phyloP scores from a whole-genome alignment of 805 yeast genomes.

The Candida dajiaensis region DNA sequence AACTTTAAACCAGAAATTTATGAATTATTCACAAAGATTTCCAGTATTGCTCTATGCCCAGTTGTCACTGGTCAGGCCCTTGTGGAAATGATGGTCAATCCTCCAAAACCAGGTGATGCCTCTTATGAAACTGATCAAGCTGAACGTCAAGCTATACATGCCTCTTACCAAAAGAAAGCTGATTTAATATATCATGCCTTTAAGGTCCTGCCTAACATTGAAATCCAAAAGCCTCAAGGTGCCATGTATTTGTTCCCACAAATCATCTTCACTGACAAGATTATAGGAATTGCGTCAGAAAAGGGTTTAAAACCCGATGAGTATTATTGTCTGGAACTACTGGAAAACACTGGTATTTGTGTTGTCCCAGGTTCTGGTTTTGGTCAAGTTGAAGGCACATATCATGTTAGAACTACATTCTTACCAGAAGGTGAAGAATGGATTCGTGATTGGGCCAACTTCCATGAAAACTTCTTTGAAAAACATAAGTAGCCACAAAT shows the following conservation, averaged over 20 bases:
- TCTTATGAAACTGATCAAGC: conserved; percentile 60
- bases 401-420: conserved; percentile 93
- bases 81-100: conserved; percentile 88
- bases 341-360: conserved; percentile 90
- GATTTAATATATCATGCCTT: conserved; percentile 63
- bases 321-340: conserved; percentile 76
- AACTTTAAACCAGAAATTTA: conserved; percentile 71
- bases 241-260: conserved; percentile 97
- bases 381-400: conserved; percentile 86
- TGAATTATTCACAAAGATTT: conserved; percentile 73
- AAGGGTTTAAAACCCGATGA: conserved; percentile 68
- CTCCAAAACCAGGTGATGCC: conserved; percentile 75
- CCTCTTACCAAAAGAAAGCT: conserved; percentile 61
- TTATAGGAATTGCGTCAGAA: conserved; percentile 54
- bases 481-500: conserved; percentile 4
- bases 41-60: conserved; percentile 88
- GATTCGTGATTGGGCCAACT: conserved; percentile 70
- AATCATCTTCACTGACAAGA: conserved; percentile 57
- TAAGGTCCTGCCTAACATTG: conserved; percentile 69
- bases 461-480: conserved; percentile 66
- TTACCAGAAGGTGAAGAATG: conserved; percentile 92
- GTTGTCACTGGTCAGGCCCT: conserved; percentile 94
- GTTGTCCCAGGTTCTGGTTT: conserved; percentile 97
- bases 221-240: conserved; percentile 88
- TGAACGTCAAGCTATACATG: conserved; percentile 60